Evolutionary conservation across 2,329 filamentous ascomycete species (phyloP), one percentile per base, ranked within the genome.

Genomic region (Cytospora mali): DNA sequence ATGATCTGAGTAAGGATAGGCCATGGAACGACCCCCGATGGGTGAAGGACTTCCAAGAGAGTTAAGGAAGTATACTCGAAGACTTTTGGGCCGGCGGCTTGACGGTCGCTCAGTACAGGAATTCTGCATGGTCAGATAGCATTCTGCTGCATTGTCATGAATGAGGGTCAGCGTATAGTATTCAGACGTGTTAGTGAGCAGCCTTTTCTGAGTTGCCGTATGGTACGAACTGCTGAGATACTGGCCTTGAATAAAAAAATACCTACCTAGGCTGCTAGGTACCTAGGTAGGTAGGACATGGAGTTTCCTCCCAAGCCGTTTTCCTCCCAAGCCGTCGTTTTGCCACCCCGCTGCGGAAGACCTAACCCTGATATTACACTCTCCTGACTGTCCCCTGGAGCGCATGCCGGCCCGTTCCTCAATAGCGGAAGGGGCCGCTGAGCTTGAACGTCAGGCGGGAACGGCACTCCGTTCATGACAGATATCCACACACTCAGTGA

Each of bases 11-110:
- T 6, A 55, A 58, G 39, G 68, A 69, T 23, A 67, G 61, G 54
- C 67, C 67, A 18, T 70, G 68, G 68, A 70, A 68, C 29, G 64
- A 69, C 21, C 64, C 67, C 6, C 35, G 62, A 31, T 69, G 68
- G 69, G 65, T 68, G 1, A 54, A 35, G 35, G 53, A 55, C 42
- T 61, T 61, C 23, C 49, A 33, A 31, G 62, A 64, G n/a, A 49
- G 46, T 28, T 61, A 16, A 39, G 39, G 29, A 50, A 28, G 18
- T n/a, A 28, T 21, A 18, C 39, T 14, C 42, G 28, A 60, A 21
- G 21, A 35, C 4, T 35, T 29, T 46, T 21, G 23, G 18, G 16
- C 35, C 16, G 27, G 11, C 25, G 5, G 4, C n/a, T 23, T 46
- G 2, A 46, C 2, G 21, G 16, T 7, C 4, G n/a, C 16, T 46